Base-by-base conservation (phyloP, 2,329 filamentous ascomycete genomes). In the Chaetomiaceae sp. region DNA sequence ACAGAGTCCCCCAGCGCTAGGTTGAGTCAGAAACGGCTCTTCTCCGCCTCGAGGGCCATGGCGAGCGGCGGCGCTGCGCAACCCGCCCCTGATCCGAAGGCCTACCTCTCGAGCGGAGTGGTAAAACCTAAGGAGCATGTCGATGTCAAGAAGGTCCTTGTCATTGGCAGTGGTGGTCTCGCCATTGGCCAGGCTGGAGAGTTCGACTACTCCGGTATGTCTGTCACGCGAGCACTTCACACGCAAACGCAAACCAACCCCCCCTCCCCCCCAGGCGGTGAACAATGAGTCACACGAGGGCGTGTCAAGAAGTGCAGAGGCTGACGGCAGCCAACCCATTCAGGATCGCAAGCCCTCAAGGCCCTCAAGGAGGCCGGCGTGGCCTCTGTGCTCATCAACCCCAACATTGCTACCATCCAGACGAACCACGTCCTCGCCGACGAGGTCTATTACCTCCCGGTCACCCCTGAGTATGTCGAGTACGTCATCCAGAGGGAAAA, bases 331-430 rank as follows among this genome's bases (percentile, higher is more conserved):
- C 42, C 33, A 33, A 30, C 14, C 40, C 48, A 50, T 59, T 66
- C 66, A 96, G 90, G 94, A 60, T 91, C 92, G 5, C 94, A 97
- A 77, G 94, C 94, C 50, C 80, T 99, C 58, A 97, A 97, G 75
- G 94, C 94, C 34, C 80, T 99, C 57, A 97, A 96, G 74, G 92
- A 97, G 75, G 92, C 91, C 59, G 90, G 90, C 57, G 89, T 97
- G 56, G 75, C 85, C 62, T 96, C 92, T 9, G 88, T 97, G 51
- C 84, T 97, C 60, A 91, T 97, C 71, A 97, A 97, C 75, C 92
- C 92, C 65, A 97, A 97, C 71, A 97, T 97, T 70, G 92, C 92
- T 56, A 97, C 94, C 54, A 97, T 97, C 67, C 92, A 97, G 75
- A 97, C 92, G 64, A 90, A 95, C 71, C 92, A 97, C 79, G 86